A percentile compares a stretch with the other conserved stretches of the same genome.
Evolutionary conservation across 768 basidiomycete genomes (phyloP).

Genomic region (Gelatoporia subvermispora): DNA sequence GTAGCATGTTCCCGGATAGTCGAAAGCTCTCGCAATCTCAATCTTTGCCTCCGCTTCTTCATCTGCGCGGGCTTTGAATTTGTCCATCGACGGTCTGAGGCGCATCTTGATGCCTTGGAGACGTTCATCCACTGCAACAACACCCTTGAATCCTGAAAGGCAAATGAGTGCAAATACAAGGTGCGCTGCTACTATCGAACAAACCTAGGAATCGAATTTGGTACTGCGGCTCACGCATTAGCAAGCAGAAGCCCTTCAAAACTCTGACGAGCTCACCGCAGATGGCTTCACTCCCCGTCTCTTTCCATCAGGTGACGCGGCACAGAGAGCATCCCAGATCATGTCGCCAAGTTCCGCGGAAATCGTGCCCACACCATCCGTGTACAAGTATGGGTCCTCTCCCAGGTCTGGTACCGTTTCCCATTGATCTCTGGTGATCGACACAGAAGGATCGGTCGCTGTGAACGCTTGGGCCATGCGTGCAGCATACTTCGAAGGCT

Average conservation of each 20-base stretch:
- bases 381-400: conserved; percentile 42
- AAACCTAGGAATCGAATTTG: conserved; percentile 76
- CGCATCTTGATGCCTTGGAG: conserved; percentile 64
- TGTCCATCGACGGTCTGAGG: conserved; percentile 68
- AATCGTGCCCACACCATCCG: conserved; percentile 81
- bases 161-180: background rate
- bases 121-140: conserved; percentile 59
- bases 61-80: conserved; percentile 55
- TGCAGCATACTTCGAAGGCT: conserved; percentile 79
- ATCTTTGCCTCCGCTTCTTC: conserved; percentile 49
- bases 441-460: conserved; percentile 70
- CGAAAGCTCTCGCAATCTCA: conserved; percentile 68
- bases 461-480: conserved; percentile 82
- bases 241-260: conserved; percentile 2
- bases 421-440: conserved; percentile 54
- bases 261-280: conserved; percentile 43
- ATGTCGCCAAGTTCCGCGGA: conserved; percentile 49
- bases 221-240: conserved; percentile 38
- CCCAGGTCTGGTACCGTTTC: conserved; percentile 56
- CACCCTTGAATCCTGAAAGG: conserved; percentile 56
- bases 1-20: conserved; percentile 55
- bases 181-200: background rate
- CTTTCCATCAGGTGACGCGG: conserved; percentile 27
- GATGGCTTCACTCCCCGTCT: conserved; percentile 42
- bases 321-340: conserved; percentile 57